phyloP scores from a whole-genome alignment of 306 rosid species.

The Castanopsis chinensis region DNA sequence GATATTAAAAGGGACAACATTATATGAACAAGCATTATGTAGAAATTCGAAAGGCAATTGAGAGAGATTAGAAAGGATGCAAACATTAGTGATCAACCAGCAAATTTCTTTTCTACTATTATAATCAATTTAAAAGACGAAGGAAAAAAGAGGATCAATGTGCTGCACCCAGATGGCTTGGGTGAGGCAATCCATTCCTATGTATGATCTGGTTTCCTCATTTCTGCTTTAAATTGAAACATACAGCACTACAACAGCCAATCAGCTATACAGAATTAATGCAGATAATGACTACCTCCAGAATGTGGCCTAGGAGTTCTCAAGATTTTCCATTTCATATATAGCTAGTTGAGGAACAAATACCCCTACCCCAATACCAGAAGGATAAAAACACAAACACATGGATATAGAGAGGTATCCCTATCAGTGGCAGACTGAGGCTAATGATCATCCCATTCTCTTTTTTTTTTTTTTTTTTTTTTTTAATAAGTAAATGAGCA shows the following conservation, averaged over 20 bases:
- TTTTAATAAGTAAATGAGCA: no score
- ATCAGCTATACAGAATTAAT: not conserved
- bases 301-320: not conserved
- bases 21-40: not conserved
- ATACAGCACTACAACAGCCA: not conserved
- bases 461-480: no score
- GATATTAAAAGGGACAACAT: not conserved
- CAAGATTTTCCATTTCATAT: not conserved
- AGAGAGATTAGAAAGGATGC: not conserved
- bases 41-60: not conserved
- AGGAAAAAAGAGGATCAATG: not conserved
- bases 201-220: not conserved
- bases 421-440: not conserved
- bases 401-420: not conserved
- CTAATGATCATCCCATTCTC: not conserved
- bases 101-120: not conserved
- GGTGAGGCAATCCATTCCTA: not conserved
- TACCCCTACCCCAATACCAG: not conserved
- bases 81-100: not conserved
- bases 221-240: not conserved
- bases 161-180: not conserved
- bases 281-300: not conserved
- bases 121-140: not conserved
- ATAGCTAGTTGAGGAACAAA: not conserved
- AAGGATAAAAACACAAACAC: not conserved